These are phyloP conservation scores for Fragilariopsis cylindrus DNA, from an alignment of 108 stramenopile species.

Conservation along the genomic window DNA sequence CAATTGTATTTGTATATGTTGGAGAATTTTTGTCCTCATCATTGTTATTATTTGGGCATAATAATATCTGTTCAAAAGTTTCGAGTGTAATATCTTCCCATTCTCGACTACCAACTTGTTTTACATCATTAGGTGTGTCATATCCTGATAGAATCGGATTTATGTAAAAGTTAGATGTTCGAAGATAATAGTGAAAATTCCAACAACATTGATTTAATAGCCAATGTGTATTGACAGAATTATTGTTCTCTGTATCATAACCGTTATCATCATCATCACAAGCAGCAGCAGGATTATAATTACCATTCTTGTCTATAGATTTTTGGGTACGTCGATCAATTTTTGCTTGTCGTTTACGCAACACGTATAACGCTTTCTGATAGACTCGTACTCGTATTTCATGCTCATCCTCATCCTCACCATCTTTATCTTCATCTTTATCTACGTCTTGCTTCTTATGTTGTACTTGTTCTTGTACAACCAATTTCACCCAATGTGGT, in stretches of 20 bases:
- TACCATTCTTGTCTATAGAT: background rate
- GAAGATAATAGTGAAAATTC: constrained; percentile 35
- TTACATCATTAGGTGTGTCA: background rate
- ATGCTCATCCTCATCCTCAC: background rate
- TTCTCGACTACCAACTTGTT: constrained; percentile 12
- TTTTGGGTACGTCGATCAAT: constrained; percentile 20
- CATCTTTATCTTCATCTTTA: background rate
- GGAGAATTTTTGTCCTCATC: background rate
- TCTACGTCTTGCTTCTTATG: background rate
- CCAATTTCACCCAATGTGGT: constrained; percentile 39
- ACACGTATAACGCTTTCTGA: constrained; percentile 32
- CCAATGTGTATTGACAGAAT: constrained; percentile 34
- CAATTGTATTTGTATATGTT: too few relatives aligned
- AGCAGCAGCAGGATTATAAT: background rate
- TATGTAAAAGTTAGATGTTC: constrained; percentile 23
- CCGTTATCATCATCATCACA: background rate
- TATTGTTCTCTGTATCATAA: background rate
- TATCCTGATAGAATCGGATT: background rate
- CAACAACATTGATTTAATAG: constrained; percentile 33
- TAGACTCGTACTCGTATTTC: background rate
- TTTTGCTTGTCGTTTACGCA: constrained; percentile 33
- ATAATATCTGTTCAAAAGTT: background rate
- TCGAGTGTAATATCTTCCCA: constrained; percentile 17
- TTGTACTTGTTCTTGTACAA: background rate
- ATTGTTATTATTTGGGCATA: background rate